Evolutionary conservation across 208 protist genomes (phyloP).

Genomic region (Leptomonas pyrrhocoris): DNA sequence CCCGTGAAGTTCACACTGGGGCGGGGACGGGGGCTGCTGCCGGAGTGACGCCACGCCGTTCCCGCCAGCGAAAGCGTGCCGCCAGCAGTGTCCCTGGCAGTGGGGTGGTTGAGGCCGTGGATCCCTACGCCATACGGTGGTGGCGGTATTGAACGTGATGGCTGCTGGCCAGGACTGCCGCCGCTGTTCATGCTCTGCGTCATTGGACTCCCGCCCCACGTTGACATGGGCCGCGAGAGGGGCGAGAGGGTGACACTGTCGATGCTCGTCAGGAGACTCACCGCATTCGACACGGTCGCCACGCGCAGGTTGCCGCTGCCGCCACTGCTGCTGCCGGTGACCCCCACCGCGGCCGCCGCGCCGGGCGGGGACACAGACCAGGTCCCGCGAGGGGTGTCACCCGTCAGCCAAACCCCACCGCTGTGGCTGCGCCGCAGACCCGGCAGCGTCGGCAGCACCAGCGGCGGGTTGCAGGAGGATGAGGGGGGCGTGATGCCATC

Average conservation of each 20-base stretch:
- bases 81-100: not conserved
- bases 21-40: constrained; percentile 5
- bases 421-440: not conserved
- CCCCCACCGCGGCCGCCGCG: not conserved
- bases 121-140: no score
- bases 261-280: constrained; percentile 16
- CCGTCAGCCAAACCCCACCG: not conserved
- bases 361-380: constrained; percentile 1
- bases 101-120: not conserved
- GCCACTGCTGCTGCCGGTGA: no score
- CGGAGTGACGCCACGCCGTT: not conserved
- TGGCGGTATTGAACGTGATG: not conserved
- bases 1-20: no score
- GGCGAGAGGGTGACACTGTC: constrained; percentile 46
- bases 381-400: not conserved
- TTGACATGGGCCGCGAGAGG: constrained; percentile 46
- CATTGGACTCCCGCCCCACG: constrained; percentile 16
- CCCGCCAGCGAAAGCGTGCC: constrained; percentile 3
- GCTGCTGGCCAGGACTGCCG: not conserved
- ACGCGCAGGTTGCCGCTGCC: constrained; percentile 9
- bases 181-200: constrained; percentile 13
- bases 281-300: constrained; percentile 6
- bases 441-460: not conserved
- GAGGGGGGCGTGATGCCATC: not conserved
- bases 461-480: constrained; percentile 8